Evolutionary conservation across 2,329 filamentous ascomycete genomes (phyloP).

Genomic region (Drechslerella coelobrocha): DNA sequence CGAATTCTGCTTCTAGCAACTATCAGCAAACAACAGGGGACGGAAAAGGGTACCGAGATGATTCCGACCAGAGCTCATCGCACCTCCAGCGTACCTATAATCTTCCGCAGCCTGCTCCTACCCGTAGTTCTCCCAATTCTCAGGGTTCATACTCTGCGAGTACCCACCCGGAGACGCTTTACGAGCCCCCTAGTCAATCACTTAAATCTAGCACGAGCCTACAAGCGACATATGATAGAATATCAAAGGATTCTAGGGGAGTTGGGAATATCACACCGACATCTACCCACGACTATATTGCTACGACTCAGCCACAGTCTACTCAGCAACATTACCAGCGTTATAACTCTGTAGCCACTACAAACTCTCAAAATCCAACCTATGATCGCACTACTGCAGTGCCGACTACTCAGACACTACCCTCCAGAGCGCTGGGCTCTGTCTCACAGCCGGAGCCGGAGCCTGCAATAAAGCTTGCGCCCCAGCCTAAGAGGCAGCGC

Average conservation of each 20-base stretch:
- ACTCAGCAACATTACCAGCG: constrained; percentile 25
- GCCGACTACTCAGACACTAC: background rate
- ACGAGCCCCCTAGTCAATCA: constrained; percentile 3
- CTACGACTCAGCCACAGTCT: background rate
- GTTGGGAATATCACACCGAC: background rate
- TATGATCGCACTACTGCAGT: background rate
- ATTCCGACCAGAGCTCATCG: constrained; percentile 23
- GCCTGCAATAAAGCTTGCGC: background rate
- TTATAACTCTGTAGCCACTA: constrained; percentile 5
- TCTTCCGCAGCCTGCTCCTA: constrained; percentile 26
- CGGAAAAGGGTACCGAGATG: constrained; percentile 31
- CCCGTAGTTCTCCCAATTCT: constrained; percentile 9
- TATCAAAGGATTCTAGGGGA: background rate
- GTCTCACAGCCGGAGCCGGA: background rate
- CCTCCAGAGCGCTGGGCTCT: background rate
- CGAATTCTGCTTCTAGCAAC: background rate
- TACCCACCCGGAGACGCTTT: background rate
- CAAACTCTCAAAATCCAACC: background rate
- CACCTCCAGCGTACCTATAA: constrained; percentile 26
- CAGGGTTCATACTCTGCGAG: constrained; percentile 19
- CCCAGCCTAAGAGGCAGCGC: constrained; percentile 16
- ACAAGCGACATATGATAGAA: constrained; percentile 8
- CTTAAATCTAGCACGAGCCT: constrained; percentile 1
- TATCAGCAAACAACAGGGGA: constrained; percentile 20
- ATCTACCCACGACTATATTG: constrained; percentile 8